Evolutionary conservation across 2,329 filamentous ascomycete species (phyloP), one percentile per base, ranked within the genome.

Genomic region (Thelonectria discophora): DNA sequence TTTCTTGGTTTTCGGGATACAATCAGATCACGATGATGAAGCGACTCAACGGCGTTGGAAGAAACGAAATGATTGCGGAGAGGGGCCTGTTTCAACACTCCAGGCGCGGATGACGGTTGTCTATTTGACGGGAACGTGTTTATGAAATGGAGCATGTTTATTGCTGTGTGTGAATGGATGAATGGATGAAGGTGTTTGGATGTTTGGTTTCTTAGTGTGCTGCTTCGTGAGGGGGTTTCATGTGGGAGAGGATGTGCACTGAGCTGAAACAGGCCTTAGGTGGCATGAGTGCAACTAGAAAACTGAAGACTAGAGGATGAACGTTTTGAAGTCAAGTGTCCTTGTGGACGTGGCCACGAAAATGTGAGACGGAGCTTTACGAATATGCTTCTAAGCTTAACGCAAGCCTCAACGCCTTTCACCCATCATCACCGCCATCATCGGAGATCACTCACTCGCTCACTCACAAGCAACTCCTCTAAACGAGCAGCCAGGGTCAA

Each of bases 1-100:
- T n/a, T 52, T 64, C 49, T 34, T 32, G 18, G 15, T 37, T 55
- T 58, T 54, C 49, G 57, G 63, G 52, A 50, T 48, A 58, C 42
- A 61, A 63, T 62, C 27, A 48, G 48, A 52, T 69, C 39, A 70
- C 58, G 65, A 64, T 68, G 60, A 57, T 57, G 60, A 62, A 68
- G 65, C 65, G 65, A 69, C 63, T 64, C 67, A 63, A 65, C 56
- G 57, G 62, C 30, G 63, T 58, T 63, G 59, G 46, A 61, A 62
- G 56, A 65, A 45, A 15, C 55, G 50, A 69, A 45, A 15, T 56
- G 50, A 68, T 58, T 40, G 55, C 52, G 54, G 55, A 57, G 57
- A 56, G 62, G 58, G 60, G 63, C 47, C 55, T 54, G 66, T 68
- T 69, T 70, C 66, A 66, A 67, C 56, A 70, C 56, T 62, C 49